Evolutionary conservation across 225 moss, liverwort and hornwort genomes (phyloP), one percentile per base, ranked within the genome.

Genomic region (Asterella californica): DNA sequence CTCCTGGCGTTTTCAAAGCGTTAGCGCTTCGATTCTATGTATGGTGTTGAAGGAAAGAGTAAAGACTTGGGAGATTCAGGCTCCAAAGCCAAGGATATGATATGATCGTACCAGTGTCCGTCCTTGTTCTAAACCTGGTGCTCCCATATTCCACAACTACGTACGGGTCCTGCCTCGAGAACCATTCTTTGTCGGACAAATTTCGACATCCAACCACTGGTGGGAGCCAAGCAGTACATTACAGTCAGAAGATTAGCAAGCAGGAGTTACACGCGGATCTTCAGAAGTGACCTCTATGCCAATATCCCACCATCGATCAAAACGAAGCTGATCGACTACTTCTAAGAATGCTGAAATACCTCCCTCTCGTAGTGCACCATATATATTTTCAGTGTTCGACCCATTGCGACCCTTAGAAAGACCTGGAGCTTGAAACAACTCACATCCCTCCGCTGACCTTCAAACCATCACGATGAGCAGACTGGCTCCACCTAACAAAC

Each of bases 131-230:
- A 46, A 88, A 90, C 38, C 80, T 91, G 64, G 38, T 91, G 72
- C 73, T 83, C 48, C 78, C 87, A 75, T 97, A 97, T 45, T 94
- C 92, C 25, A 97, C 70, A 22, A 85, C 66, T 55, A 97, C 91
- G 1, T 97, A 97, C 3, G 97, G 94, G 68, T 97, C 94, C 80
- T 97, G 97, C 82, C 77, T 89, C 24, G 91, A 84, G 75, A 97
- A 92, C 97, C 91, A 94, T 82, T 97, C 93, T 85, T 94, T 97
- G 79, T 97, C 72, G 33, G 76, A 68, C 47, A 94, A 83, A 57
- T 88, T 85, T 72, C 59, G 87, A 80, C 90, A 90, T 17, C 94
- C 94, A 53, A 89, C 85, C 46, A 94, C 97, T 97, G 94, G 46
- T 22, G n/a, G 25, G 12, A 64, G n/a, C 64, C 64, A 64, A 42